Evolutionary conservation across 1,139 yeast genomes (phyloP), one percentile per base, ranked within the genome.

Genomic region (Eremothecium sinecaudum): DNA sequence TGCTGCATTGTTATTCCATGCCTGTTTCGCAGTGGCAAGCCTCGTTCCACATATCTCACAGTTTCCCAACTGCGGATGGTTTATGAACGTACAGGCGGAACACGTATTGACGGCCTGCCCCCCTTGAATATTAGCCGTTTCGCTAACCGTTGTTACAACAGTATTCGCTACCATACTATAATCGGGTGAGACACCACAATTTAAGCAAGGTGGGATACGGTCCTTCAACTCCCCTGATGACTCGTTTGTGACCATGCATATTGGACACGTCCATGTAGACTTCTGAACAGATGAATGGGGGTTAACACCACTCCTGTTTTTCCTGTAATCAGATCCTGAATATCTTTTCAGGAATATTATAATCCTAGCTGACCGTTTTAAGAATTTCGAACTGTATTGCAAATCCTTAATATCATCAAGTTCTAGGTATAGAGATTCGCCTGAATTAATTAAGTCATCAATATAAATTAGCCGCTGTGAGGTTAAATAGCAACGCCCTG

Each of bases 31-130:
- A 3, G 61, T 50, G 2, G 63, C 57, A 18, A 82, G 61, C 30
- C 69, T 67, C 0, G 79, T 64, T 0, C 94, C 95, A 61, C 97
- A 90, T 53, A 90, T 70, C 56, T 90, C 98, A 56, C 98, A 90
- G 42, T 65, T 67, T 31, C 68, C 62, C 64, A 90, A 62, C 3
- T 82, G 73, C 0, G 87, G 81, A 55, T 87, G 95, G 53, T 90
- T 90, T 11, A 73, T 63, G 50, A 87, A 90, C 0, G 97, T 90
- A 50, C 97, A 90, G 29, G 70, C 66, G 0, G 86, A 77, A 46
- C 98, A 90, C 30, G 46, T 45, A 2, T 52, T 32, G 9, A 23
- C 4, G 24, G 31, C 18, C 21, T 23, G 31, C 6, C 11, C 25
- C n/a, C n/a, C n/a, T n/a, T n/a, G n/a, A n/a, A n/a, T n/a, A 5